These are phyloP conservation scores for Serendipita sp. DNA, from an alignment of 768 basidiomycete species.

Conservation along the genomic window DNA sequence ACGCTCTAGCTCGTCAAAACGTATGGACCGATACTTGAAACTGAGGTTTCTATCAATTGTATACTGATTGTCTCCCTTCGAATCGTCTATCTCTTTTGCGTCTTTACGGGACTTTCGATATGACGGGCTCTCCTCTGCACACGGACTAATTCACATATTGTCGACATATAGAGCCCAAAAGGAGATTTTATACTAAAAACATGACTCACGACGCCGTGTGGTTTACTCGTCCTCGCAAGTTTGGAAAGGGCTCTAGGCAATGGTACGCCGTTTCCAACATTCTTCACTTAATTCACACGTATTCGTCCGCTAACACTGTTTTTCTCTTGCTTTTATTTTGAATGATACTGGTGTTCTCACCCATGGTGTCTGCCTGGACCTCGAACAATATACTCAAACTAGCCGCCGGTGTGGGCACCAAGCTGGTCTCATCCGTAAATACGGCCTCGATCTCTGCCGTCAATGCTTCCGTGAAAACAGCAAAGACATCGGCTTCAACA, in stretches of 20 bases:
- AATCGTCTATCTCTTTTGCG: no score
- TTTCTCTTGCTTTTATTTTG: no score
- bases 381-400: conserved; percentile 6
- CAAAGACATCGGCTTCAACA: conserved; percentile 82
- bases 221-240: conserved; percentile 93
- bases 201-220: conserved; percentile 99
- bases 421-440: conserved; percentile 95
- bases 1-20: background rate
- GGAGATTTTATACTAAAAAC: conserved; percentile 20
- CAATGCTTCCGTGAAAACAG: conserved; percentile 98
- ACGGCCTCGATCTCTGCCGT: conserved; percentile 92
- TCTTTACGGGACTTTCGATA: background rate
- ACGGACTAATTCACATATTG: background rate
- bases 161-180: background rate
- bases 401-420: conserved; percentile 96
- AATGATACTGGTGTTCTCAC: no score
- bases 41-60: background rate
- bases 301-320: background rate
- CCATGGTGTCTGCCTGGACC: background rate
- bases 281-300: background rate
- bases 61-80: no score
- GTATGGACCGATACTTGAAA: background rate
- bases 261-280: conserved; percentile 41
- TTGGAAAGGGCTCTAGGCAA: conserved; percentile 87
- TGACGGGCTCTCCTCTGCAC: background rate